Conservation (phyloP, 352 stramenopile species). For the Globisporangium polare region DNA sequence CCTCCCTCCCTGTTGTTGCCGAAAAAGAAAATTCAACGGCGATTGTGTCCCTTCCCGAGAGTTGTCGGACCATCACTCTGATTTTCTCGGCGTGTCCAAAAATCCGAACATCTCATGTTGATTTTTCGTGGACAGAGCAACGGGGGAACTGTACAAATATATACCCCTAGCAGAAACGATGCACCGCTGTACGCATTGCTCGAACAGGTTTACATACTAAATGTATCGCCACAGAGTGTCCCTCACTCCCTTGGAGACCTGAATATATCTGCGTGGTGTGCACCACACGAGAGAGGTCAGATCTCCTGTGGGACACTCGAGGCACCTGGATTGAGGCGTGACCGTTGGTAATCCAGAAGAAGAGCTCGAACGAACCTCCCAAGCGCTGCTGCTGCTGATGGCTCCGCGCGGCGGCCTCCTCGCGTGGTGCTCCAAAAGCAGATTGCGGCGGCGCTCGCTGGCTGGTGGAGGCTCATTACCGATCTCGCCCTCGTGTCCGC, state of each 20-base stretch:
- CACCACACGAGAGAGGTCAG: neutral
- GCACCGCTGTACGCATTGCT: neutral
- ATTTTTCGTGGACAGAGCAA: conserved; percentile 9
- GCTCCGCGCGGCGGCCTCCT: neutral
- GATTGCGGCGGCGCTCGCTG: neutral
- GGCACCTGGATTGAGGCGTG: neutral
- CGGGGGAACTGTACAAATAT: neutral
- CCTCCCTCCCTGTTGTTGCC: no score
- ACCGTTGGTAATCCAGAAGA: conserved; percentile 2
- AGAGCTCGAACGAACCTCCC: neutral
- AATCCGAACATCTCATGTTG: conserved; percentile 14
- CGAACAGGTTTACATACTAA: neutral
- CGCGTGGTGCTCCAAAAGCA: neutral
- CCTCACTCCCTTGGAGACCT: neutral
- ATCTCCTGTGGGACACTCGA: neutral
- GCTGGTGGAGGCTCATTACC: conserved; percentile 2
- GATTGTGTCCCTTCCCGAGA: conserved; percentile 7
- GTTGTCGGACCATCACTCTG: neutral
- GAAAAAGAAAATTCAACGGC: no score
- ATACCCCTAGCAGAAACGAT: neutral
- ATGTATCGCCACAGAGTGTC: no score
- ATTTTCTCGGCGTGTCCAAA: neutral
- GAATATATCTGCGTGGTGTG: neutral
- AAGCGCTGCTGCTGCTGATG: neutral
- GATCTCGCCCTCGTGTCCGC: neutral